Conservation (phyloP, 371 early-diverging fungal genomes). For the Coemansia linderi region DNA sequence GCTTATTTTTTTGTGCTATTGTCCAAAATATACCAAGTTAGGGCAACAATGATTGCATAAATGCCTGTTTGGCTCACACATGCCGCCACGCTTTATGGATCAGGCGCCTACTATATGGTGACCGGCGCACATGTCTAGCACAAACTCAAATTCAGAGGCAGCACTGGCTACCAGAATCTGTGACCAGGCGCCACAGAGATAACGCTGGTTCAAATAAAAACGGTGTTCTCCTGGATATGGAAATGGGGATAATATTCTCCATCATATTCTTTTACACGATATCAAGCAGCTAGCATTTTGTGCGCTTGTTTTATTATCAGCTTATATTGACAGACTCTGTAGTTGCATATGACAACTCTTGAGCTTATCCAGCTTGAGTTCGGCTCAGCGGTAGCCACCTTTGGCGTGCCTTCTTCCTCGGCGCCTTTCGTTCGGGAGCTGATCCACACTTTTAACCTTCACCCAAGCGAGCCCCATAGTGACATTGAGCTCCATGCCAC, state of each 20-base stretch:
- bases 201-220: neutral
- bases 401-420: neutral
- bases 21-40: neutral
- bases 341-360: neutral
- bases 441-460: neutral
- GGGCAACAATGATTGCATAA: neutral
- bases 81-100: neutral
- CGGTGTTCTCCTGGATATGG: neutral
- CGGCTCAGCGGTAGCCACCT: neutral
- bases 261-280: too few relatives aligned
- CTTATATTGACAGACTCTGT: neutral
- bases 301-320: neutral
- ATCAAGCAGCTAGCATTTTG: too few relatives aligned
- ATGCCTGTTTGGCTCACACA: neutral
- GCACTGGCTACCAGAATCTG: neutral
- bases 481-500: slow-evolving; percentile 12
- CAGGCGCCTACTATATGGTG: neutral
- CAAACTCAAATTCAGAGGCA: neutral
- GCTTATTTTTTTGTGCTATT: neutral
- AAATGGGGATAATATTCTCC: neutral
- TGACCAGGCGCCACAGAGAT: neutral
- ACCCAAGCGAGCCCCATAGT: neutral
- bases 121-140: neutral
- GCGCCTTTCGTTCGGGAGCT: neutral
- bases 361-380: neutral